These are phyloP conservation scores for Lecanicillium sp. DNA, from an alignment of 2,329 filamentous ascomycete species.

Conservation along the genomic window DNA sequence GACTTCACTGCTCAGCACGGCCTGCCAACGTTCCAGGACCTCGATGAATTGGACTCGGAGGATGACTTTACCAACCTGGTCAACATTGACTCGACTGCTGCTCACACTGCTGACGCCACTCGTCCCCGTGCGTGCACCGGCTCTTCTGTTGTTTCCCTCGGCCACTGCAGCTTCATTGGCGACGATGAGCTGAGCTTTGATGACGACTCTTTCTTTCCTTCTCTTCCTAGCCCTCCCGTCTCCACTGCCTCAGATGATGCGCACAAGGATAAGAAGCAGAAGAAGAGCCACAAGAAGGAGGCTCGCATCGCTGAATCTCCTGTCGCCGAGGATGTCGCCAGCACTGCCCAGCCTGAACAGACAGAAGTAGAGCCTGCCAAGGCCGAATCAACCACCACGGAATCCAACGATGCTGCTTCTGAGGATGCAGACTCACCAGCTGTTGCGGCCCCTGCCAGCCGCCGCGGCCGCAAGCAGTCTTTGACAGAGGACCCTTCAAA, in stretches of 20 bases:
- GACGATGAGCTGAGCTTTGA: conserved; percentile 71
- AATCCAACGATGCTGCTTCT: conserved; percentile 29
- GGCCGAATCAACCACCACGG: conserved; percentile 26
- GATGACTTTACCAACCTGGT: conserved; percentile 77
- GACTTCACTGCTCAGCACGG: conserved; percentile 48
- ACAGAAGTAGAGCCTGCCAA: conserved; percentile 25
- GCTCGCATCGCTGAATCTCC: conserved; percentile 12
- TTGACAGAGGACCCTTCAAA: conserved; percentile 96
- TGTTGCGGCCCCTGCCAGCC: conserved; percentile 59
- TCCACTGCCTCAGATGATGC: conserved; percentile 31
- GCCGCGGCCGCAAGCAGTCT: conserved; percentile 96
- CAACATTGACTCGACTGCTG: conserved; percentile 43
- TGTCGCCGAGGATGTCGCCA: conserved; percentile 31
- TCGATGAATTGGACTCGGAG: conserved; percentile 85
- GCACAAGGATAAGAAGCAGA: conserved; percentile 50
- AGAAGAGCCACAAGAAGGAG: conserved; percentile 42
- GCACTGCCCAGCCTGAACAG: conserved; percentile 24
- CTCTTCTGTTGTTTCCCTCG: conserved; percentile 58
- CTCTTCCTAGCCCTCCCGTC: conserved; percentile 52
- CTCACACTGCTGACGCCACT: conserved; percentile 49
- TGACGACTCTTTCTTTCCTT: conserved; percentile 49
- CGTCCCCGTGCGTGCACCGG: conserved; percentile 60
- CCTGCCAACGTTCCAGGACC: conserved; percentile 70
- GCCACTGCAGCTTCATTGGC: conserved; percentile 70
- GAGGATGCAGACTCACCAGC: conserved; percentile 34